Percentiles rank a stretch among this genome's conserved stretches.
Conservation (phyloP, 495 filamentous ascomycete genomes). For the Coniosporium apollinis region DNA sequence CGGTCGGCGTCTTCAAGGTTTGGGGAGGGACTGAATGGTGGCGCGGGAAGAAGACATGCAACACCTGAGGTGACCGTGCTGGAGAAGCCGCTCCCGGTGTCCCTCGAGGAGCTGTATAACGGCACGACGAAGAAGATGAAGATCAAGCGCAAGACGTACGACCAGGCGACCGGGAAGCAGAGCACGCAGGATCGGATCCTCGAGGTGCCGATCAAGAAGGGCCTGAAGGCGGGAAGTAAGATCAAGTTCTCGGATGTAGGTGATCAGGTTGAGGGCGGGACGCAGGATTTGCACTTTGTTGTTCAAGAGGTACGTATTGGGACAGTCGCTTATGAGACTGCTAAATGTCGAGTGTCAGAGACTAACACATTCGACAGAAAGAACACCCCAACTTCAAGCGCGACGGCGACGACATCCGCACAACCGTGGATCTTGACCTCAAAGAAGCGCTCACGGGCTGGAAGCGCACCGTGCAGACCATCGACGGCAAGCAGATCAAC, state of each 20-base stretch:
- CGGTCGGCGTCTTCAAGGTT: too few relatives aligned
- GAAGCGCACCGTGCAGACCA: slow-evolving; percentile 78
- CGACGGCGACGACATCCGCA: slow-evolving; percentile 68
- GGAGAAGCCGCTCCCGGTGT: slow-evolving; percentile 64
- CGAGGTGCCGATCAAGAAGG: slow-evolving; percentile 86
- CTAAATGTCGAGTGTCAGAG: too few relatives aligned
- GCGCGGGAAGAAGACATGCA: slow-evolving; percentile 32
- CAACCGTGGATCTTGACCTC: slow-evolving; percentile 62
- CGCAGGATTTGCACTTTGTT: slow-evolving; percentile 89
- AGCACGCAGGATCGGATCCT: slow-evolving; percentile 75
- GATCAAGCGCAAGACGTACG: slow-evolving; percentile 91
- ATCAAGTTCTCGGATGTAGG: slow-evolving; percentile 94
- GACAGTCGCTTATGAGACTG: too few relatives aligned
- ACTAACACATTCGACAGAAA: slow-evolving; percentile 39
- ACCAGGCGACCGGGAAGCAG: slow-evolving; percentile 58
- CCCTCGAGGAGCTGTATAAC: slow-evolving; percentile 71
- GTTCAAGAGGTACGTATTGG: slow-evolving; percentile 74
- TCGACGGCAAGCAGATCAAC: slow-evolving; percentile 69
- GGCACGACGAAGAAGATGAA: slow-evolving; percentile 91
- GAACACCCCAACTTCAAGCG: slow-evolving; percentile 65
- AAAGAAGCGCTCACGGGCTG: slow-evolving; percentile 96
- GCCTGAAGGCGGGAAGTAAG: slow-evolving; percentile 88
- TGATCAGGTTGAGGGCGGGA: slow-evolving; percentile 93
- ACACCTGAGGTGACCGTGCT: slow-evolving; percentile 72
- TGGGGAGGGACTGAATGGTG: background rate